Conservation (phyloP, 2,329 filamentous ascomycete genomes). For the Epichloe scottii region DNA sequence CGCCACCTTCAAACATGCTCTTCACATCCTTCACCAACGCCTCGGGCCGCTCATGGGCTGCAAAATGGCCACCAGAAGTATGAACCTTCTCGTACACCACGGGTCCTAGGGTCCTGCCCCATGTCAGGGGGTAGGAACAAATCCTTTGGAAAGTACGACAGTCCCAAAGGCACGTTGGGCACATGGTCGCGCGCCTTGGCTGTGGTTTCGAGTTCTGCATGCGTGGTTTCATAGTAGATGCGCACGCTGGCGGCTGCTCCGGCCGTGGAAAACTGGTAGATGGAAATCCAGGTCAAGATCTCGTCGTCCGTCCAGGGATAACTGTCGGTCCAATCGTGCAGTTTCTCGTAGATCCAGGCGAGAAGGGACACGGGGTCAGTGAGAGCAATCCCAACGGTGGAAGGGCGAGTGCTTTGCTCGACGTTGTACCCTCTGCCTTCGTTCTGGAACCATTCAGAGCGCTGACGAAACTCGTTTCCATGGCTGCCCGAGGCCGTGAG, state of each 20-base stretch:
- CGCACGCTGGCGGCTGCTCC: conserved; percentile 54
- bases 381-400: conserved; percentile 58
- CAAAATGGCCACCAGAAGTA: conserved; percentile 46
- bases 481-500: conserved; percentile 33
- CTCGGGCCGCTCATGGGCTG: conserved; percentile 44
- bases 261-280: conserved; percentile 59
- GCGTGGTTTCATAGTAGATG: conserved; percentile 60
- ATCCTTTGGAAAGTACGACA: conserved; percentile 47
- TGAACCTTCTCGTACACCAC: conserved; percentile 44
- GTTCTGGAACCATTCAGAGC: conserved; percentile 42
- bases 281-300: conserved; percentile 59
- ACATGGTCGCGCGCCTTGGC: conserved; percentile 15
- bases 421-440: conserved; percentile 32
- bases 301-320: conserved; percentile 69
- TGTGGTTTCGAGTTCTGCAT: conserved; percentile 19
- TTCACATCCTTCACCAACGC: conserved; percentile 39
- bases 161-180: conserved; percentile 27
- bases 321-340: conserved; percentile 61
- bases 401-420: conserved; percentile 49
- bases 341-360: conserved; percentile 72
- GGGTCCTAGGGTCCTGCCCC: conserved; percentile 45
- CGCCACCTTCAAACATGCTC: conserved; percentile 38
- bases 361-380: conserved; percentile 59
- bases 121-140: conserved; percentile 38
- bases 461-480: conserved; percentile 30